These are phyloP conservation scores for Aspergillus bridgeri DNA, from an alignment of 495 filamentous ascomycete species.

Conservation along the genomic window DNA sequence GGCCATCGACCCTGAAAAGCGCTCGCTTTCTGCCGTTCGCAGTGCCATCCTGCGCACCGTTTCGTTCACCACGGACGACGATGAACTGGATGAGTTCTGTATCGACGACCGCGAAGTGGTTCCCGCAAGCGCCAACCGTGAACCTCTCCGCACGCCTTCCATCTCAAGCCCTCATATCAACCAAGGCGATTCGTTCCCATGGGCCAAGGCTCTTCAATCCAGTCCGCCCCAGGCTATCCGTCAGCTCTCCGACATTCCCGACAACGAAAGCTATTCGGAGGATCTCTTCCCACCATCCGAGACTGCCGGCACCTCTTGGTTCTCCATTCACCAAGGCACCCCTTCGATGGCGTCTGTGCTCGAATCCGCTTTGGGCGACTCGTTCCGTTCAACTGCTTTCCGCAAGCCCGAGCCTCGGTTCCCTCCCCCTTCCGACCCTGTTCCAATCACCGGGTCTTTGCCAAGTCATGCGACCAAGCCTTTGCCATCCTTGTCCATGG, in stretches of 20 bases:
- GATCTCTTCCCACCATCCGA: constrained; percentile 85
- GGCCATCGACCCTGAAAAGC: constrained; percentile 84
- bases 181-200: constrained; percentile 82
- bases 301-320: constrained; percentile 66
- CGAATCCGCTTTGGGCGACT: constrained; percentile 68
- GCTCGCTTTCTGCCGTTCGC: constrained; percentile 73
- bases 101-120: constrained; percentile 68
- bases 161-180: constrained; percentile 84
- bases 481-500: constrained; percentile 64
- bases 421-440: constrained; percentile 47
- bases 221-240: constrained; percentile 70
- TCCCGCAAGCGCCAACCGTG: constrained; percentile 80
- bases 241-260: constrained; percentile 82
- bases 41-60: constrained; percentile 72
- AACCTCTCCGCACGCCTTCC: constrained; percentile 93
- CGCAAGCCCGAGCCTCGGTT: constrained; percentile 35
- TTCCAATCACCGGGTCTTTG: constrained; percentile 71
- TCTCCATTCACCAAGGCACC: constrained; percentile 63
- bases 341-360: constrained; percentile 77
- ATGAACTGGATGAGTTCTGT: constrained; percentile 90
- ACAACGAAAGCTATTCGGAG: constrained; percentile 75
- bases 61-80: constrained; percentile 93
- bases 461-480: constrained; percentile 66
- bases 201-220: constrained; percentile 85
- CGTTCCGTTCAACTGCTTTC: constrained; percentile 60